Conservation (phyloP, 768 basidiomycete species). For the Tephrocybe rancida region DNA sequence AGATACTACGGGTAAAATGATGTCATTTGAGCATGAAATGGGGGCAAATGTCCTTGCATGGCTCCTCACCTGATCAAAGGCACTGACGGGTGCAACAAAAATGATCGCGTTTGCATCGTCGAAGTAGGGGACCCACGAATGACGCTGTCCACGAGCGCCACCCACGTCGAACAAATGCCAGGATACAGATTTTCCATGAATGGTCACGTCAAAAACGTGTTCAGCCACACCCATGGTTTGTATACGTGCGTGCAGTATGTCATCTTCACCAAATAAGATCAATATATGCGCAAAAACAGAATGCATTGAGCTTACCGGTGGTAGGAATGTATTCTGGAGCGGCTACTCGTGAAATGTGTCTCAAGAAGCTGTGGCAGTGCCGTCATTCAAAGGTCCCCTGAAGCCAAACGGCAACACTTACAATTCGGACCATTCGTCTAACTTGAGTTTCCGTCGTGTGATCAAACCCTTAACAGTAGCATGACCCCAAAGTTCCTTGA, state of each 20-base stretch:
- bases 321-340: constrained; percentile 71
- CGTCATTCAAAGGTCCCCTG: constrained; percentile 13
- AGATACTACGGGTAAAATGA: constrained; percentile 56
- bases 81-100: constrained; percentile 78
- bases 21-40: background rate
- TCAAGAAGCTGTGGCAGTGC: constrained; percentile 60
- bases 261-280: constrained; percentile 50
- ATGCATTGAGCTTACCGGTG: constrained; percentile 49
- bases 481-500: constrained; percentile 73
- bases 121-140: constrained; percentile 79
- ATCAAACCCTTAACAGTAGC: constrained; percentile 72
- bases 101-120: constrained; percentile 82
- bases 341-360: constrained; percentile 72
- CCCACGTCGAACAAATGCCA: constrained; percentile 79
- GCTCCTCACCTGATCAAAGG: constrained; percentile 67
- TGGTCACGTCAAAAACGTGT: constrained; percentile 79
- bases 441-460: constrained; percentile 65
- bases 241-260: constrained; percentile 87
- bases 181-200: constrained; percentile 75
- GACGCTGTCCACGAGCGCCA: constrained; percentile 71
- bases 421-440: constrained; percentile 92
- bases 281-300: constrained; percentile 28
- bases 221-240: constrained; percentile 90
- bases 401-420: constrained; percentile 40
- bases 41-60: constrained; percentile 1